Evolutionary conservation across 2,329 filamentous ascomycete species (phyloP).

Genomic region (Fusarium papillatum): DNA sequence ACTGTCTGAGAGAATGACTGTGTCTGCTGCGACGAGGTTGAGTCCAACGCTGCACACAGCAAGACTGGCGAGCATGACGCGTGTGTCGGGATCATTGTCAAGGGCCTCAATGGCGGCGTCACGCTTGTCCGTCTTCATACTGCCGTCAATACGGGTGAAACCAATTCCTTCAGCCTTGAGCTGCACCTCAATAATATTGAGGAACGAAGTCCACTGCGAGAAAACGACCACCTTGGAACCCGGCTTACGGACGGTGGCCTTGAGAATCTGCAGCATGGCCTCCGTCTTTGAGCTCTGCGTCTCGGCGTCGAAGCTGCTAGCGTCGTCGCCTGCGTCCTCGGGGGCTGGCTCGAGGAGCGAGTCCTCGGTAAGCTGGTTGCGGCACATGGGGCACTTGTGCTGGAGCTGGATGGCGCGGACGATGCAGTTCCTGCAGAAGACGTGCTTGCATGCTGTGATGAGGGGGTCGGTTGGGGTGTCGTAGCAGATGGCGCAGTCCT

Average conservation of each 20-base stretch:
- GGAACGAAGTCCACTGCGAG: conserved; percentile 83
- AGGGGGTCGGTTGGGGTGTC: conserved; percentile 79
- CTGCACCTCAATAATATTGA: conserved; percentile 79
- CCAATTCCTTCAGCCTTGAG: conserved; percentile 71
- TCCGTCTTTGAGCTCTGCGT: conserved; percentile 87
- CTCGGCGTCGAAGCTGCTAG: conserved; percentile 68
- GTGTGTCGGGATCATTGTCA: conserved; percentile 75
- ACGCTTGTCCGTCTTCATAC: conserved; percentile 78
- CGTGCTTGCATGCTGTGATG: conserved; percentile 88
- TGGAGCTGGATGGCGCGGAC: conserved; percentile 80
- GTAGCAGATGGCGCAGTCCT: conserved; percentile 87
- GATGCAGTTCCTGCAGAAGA: conserved; percentile 83
- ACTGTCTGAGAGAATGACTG: conserved; percentile 85
- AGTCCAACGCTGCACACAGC: conserved; percentile 88
- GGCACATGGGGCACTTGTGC: conserved; percentile 88
- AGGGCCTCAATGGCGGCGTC: conserved; percentile 79
- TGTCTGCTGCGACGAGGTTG: conserved; percentile 88
- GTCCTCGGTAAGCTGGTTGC: conserved; percentile 73
- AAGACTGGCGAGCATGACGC: conserved; percentile 85
- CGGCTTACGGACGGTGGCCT: conserved; percentile 74
- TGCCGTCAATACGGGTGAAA: conserved; percentile 84
- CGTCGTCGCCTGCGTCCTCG: conserved; percentile 61
- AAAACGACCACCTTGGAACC: conserved; percentile 81
- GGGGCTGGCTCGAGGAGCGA: conserved; percentile 75
- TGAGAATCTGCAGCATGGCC: conserved; percentile 80